phyloP scores from a whole-genome alignment of 1,284 basidiomycete genomes.

The Ustilago sp. region DNA sequence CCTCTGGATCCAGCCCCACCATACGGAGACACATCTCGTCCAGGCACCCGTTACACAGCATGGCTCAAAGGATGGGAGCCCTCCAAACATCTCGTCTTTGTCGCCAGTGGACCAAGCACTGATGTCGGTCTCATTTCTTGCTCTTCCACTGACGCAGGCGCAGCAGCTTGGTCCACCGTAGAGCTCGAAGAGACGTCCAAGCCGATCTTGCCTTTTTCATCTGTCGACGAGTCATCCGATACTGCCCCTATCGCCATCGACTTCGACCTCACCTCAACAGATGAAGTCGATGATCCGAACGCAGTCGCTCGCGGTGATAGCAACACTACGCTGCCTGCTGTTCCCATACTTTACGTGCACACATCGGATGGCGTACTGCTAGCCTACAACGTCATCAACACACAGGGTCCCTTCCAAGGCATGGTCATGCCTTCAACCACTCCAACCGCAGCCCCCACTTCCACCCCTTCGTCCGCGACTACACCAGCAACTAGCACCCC shows the following conservation, averaged over 20 bases:
- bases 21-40: conserved; percentile 73
- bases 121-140: conserved; percentile 80
- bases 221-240: conserved; percentile 78
- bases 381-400: conserved; percentile 80
- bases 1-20: conserved; percentile 73
- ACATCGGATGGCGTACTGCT: conserved; percentile 83
- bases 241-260: conserved; percentile 79
- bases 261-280: conserved; percentile 76
- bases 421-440: conserved; percentile 62
- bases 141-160: conserved; percentile 56
- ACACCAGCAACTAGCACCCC: conserved; percentile 9
- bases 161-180: conserved; percentile 77
- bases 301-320: conserved; percentile 72
- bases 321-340: conserved; percentile 71
- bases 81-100: conserved; percentile 76
- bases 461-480: conserved; percentile 14
- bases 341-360: conserved; percentile 80
- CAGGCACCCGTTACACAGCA: conserved; percentile 74
- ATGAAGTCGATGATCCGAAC: conserved; percentile 74
- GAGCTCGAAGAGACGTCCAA: conserved; percentile 81
- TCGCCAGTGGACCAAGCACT: conserved; percentile 80
- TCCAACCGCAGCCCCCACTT: conserved; percentile 8
- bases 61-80: conserved; percentile 77
- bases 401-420: conserved; percentile 70
- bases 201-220: conserved; percentile 75